These are phyloP conservation scores for Balamuthia mandrillaris DNA, from an alignment of 208 protist species.

Conservation along the genomic window DNA sequence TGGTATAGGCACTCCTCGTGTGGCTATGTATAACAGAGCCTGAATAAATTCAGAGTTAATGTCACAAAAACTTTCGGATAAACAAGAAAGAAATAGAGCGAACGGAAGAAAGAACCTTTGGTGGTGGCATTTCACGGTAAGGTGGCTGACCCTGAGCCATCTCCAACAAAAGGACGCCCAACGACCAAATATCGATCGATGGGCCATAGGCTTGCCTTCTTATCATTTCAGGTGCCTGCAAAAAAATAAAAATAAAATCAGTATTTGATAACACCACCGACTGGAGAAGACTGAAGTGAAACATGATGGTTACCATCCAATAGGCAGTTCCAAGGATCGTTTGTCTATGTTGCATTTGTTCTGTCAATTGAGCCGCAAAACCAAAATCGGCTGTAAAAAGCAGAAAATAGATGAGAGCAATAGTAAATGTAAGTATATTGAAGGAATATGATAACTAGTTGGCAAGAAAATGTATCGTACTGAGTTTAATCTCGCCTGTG, in stretches of 20 bases:
- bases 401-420: background rate
- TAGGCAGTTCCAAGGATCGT: conserved; percentile 73
- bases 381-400: conserved; percentile 67
- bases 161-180: conserved; percentile 44
- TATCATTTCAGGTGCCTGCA: conserved; percentile 44
- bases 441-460: background rate
- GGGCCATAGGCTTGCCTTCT: conserved; percentile 56
- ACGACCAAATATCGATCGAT: conserved; percentile 61
- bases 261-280: background rate
- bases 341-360: conserved; percentile 62
- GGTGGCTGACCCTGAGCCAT: conserved; percentile 26
- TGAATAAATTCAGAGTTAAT: no score
- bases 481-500: conserved; percentile 54
- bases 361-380: conserved; percentile 73
- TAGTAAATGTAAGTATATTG: no score
- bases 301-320: conserved; percentile 71
- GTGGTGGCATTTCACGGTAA: conserved; percentile 17
- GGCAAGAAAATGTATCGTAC: background rate
- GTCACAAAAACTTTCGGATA: no score
- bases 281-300: background rate
- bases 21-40: conserved; percentile 34
- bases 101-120: no score
- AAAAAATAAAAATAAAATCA: background rate
- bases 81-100: no score
- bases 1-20: conserved; percentile 18